A percentile compares a stretch with the other conserved stretches of the same genome.
Evolutionary conservation across 2,329 filamentous ascomycete species (phyloP).

Genomic region (Rhytidhysteron rufulum): DNA sequence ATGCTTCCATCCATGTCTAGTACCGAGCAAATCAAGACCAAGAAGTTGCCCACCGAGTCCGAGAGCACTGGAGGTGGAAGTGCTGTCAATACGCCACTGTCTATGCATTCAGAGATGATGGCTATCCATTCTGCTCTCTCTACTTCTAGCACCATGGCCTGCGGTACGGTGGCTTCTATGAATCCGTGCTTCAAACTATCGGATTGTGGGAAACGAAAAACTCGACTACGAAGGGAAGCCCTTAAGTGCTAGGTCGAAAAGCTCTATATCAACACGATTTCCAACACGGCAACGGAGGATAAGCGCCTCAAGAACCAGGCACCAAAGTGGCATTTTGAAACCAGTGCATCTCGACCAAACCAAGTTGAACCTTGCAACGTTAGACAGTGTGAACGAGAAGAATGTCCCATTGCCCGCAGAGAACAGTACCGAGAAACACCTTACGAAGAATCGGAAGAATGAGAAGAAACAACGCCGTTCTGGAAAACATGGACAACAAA

Average conservation of each 20-base stretch:
- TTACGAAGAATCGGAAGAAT: constrained; percentile 17
- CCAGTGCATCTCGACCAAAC: constrained; percentile 39
- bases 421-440: constrained; percentile 29
- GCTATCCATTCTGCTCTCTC: constrained; percentile 50
- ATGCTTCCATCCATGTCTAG: neutral
- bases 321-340: constrained; percentile 50
- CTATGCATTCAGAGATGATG: constrained; percentile 56
- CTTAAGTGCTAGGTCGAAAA: constrained; percentile 45
- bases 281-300: constrained; percentile 24
- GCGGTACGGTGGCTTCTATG: constrained; percentile 41
- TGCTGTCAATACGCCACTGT: constrained; percentile 42
- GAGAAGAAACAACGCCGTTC: constrained; percentile 21
- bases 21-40: constrained; percentile 1
- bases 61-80: constrained; percentile 36
- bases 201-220: constrained; percentile 47
- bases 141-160: constrained; percentile 42
- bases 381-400: constrained; percentile 20
- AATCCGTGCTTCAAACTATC: constrained; percentile 51
- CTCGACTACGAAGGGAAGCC: constrained; percentile 39
- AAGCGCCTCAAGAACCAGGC: constrained; percentile 33
- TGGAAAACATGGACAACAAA: constrained; percentile 24
- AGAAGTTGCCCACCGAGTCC: constrained; percentile 37
- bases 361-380: constrained; percentile 14
- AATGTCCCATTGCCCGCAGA: constrained; percentile 13
- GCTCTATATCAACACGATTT: constrained; percentile 35